Conservation (phyloP, 129 eudicot genomes). For the Flaveria linearis region DNA sequence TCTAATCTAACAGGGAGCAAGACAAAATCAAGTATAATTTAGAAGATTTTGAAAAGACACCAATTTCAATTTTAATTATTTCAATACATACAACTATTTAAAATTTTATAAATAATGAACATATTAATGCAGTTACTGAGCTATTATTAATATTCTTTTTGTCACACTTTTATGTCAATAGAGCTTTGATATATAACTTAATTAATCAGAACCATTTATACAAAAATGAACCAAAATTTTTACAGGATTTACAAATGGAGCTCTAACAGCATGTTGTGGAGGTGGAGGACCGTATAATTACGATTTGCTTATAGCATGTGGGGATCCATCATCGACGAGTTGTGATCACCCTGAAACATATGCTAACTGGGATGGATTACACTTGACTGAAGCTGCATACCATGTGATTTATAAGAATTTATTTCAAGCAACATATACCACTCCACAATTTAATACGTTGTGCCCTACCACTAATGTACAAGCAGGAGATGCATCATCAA, state of each 20-base stretch:
- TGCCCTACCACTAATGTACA: constrained; percentile 22
- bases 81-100: no score
- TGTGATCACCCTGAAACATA: constrained; percentile 47
- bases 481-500: constrained; percentile 24
- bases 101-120: no score
- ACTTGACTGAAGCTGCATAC: constrained; percentile 59
- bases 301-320: constrained; percentile 40
- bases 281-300: constrained; percentile 58
- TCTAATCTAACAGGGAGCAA: no score
- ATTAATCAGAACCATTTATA: no score
- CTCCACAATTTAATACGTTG: constrained; percentile 31
- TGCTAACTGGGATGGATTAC: constrained; percentile 74
- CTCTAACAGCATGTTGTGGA: constrained; percentile 67
- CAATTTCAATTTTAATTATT: no score
- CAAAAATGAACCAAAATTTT: neutral
- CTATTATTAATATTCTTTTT: no score
- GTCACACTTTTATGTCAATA: no score
- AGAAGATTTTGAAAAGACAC: no score
- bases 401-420: constrained; percentile 39
- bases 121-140: no score
- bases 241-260: constrained; percentile 51
- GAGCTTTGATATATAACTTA: no score
- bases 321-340: constrained; percentile 21
- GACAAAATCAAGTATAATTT: no score
- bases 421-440: constrained; percentile 41